Base-by-base conservation (phyloP, 108 stramenopile genomes). In the Fragilaria radians region DNA sequence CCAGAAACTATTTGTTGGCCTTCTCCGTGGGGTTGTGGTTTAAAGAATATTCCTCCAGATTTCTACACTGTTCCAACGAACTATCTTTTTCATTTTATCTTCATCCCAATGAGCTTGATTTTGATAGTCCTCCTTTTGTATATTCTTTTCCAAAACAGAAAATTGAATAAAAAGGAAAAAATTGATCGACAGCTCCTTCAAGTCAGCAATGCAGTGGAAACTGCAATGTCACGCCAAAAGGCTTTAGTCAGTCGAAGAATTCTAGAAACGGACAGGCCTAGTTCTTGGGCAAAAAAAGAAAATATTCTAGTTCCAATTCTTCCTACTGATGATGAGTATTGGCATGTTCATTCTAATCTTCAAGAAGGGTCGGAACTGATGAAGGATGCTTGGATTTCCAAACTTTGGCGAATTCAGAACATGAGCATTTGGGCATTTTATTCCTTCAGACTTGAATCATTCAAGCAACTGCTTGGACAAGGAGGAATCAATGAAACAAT, bases 391-490 rank as follows among this genome's bases (percentile, higher is more conserved):
- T 29, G 24, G 14, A 29, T 56, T 5, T 31, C 29, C 17, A 25
- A 56, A n/a, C 27, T 56, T 5, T 56, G 27, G 27, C 18, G 54
- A 9, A 28, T 56, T 7, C 54, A 56, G 28, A 56, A 56, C 54
- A 56, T 30, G 27, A 5, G 14, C 17, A 5, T 56, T 5, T 56
- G 54, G 54, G 9, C 54, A 7, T 56, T 30, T n/a, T 56, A 56
- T 28, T 25, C 18, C 27, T 56, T 56, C 54, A 5, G n/a, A 5
- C 26, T 30, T 14, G 19, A 56, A 5, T 9, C 7, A n/a, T 29
- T 56, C 14, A 28, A 26, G 7, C 9, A 22, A 18, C 17, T 22
- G 51, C 5, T 32, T 9, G 30, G 30, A 23, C 7, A 14, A 7
- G 14, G 7, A 7, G 36, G 14, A 7, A 14, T 11, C 36, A 42